Percentiles rank a stretch among this genome's conserved stretches.
Conservation (phyloP, 306 rosid genomes). For the Glycine latifolia region DNA sequence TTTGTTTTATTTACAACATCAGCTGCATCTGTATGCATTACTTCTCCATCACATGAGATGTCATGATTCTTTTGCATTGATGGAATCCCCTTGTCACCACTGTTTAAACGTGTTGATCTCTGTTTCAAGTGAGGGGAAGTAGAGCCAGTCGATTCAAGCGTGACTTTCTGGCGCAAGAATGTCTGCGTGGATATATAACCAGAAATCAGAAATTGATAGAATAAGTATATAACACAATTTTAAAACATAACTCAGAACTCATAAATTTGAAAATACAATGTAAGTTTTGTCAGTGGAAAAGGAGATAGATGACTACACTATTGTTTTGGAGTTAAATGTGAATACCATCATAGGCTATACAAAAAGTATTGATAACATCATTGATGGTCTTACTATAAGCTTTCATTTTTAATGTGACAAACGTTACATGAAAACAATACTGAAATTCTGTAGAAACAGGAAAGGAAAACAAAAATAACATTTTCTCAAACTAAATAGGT, state of each 20-base stretch:
- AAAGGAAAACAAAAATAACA: neutral
- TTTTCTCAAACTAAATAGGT: neutral
- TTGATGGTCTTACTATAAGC: neutral
- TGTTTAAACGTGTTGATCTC: constrained; percentile 47
- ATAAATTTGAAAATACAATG: constrained; percentile 2
- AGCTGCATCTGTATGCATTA: constrained; percentile 49
- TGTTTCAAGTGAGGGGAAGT: constrained; percentile 55
- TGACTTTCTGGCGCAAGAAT: constrained; percentile 93
- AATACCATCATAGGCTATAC: constrained; percentile 14
- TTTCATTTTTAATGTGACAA: constrained; percentile 2
- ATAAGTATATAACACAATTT: constrained; percentile 19
- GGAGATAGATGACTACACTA: neutral
- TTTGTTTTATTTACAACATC: constrained; percentile 45
- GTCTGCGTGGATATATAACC: constrained; percentile 59
- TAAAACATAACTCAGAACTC: constrained; percentile 7
- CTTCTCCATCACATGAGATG: constrained; percentile 43
- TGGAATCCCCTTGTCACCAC: constrained; percentile 44
- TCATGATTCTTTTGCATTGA: constrained; percentile 42
- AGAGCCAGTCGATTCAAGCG: constrained; percentile 66
- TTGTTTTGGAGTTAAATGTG: neutral
- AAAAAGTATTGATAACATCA: neutral
- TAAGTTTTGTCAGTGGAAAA: constrained; percentile 10
- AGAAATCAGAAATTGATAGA: constrained; percentile 42
- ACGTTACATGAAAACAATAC: neutral
- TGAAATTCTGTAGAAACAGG: neutral